phyloP scores from a whole-genome alignment of 495 filamentous ascomycete species.

The Neurospora sp. region DNA sequence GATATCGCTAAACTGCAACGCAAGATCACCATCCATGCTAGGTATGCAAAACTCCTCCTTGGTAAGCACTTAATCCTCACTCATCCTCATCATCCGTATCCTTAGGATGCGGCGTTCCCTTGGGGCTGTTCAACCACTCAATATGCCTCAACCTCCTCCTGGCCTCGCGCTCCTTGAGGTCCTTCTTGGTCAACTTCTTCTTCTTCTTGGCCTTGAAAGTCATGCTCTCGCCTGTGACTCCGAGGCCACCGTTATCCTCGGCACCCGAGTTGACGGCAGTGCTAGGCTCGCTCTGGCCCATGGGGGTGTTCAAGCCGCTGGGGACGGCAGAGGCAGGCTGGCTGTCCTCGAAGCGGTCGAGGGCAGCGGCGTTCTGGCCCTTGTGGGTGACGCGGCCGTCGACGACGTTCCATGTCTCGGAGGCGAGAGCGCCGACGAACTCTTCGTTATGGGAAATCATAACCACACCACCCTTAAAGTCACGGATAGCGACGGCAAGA shows the following conservation, averaged over 20 bases:
- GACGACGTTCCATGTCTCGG: conserved; percentile 88
- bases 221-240: conserved; percentile 42
- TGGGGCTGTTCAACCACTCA: conserved; percentile 77
- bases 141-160: conserved; percentile 85
- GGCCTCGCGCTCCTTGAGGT: conserved; percentile 86
- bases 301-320: conserved; percentile 30
- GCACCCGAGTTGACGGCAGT: conserved; percentile 71
- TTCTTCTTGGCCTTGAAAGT: conserved; percentile 88
- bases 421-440: conserved; percentile 89
- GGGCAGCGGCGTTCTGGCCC: conserved; percentile 57
- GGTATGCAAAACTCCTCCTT: background rate
- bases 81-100: conserved; percentile 74
- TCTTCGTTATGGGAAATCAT: conserved; percentile 99
- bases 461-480: conserved; percentile 95
- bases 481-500: conserved; percentile 88
- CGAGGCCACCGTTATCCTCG: conserved; percentile 49
- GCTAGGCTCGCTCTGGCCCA: conserved; percentile 31
- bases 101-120: conserved; percentile 65
- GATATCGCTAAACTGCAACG: background rate
- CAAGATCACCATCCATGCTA: background rate
- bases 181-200: conserved; percentile 97
- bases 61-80: conserved; percentile 16
- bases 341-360: conserved; percentile 79
- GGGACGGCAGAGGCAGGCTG: conserved; percentile 49
- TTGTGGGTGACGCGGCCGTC: conserved; percentile 80